These are phyloP conservation scores for Russula abietina DNA, from an alignment of 768 basidiomycete species.

Conservation along the genomic window DNA sequence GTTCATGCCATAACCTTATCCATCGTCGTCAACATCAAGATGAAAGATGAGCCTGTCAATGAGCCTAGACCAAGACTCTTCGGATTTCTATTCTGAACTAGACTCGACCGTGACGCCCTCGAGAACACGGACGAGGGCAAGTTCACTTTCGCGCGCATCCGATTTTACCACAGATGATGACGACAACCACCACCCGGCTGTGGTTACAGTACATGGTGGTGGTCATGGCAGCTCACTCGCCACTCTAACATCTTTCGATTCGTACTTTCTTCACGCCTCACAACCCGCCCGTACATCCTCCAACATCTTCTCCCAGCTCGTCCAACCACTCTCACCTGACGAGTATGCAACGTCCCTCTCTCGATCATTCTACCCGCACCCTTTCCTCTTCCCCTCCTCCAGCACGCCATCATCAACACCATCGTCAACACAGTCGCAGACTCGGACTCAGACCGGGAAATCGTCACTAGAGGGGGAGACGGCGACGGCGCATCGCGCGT, in stretches of 20 bases:
- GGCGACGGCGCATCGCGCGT: slow-evolving; percentile 28
- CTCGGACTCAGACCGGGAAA: slow-evolving; percentile 29
- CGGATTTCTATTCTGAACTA: slow-evolving; percentile 14
- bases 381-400: slow-evolving; percentile 30
- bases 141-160: slow-evolving; percentile 21
- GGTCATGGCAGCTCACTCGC: slow-evolving; percentile 46
- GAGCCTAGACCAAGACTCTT: slow-evolving; percentile 3
- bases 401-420: background rate
- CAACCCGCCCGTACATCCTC: slow-evolving; percentile 66
- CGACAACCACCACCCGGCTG: slow-evolving; percentile 12
- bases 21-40: background rate
- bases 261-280: slow-evolving; percentile 68
- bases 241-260: slow-evolving; percentile 75
- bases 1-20: background rate
- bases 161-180: slow-evolving; percentile 29
- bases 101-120: slow-evolving; percentile 11
- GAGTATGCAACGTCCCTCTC: slow-evolving; percentile 44
- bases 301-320: slow-evolving; percentile 70
- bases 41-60: background rate
- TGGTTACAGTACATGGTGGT: slow-evolving; percentile 14
- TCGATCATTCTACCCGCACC: slow-evolving; percentile 27
- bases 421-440: background rate
- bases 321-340: slow-evolving; percentile 63
- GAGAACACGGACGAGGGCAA: slow-evolving; percentile 13
- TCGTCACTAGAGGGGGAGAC: slow-evolving; percentile 13